Base-by-base conservation (phyloP, 352 stramenopile genomes). In the Discostella stelligera region DNA sequence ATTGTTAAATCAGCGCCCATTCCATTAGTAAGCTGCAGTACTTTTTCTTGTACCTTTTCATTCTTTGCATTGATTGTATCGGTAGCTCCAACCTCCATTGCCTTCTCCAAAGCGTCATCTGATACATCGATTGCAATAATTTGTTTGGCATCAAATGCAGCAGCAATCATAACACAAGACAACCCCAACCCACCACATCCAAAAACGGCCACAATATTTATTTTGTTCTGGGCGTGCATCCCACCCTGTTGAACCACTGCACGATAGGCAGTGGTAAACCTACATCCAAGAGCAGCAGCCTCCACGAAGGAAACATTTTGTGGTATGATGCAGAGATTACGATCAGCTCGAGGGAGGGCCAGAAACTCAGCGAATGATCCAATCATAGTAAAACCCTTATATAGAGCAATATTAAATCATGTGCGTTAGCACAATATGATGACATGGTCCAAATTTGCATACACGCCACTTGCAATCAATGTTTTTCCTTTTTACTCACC, bases 41-140 rank as follows among this genome's bases (percentile, higher is more conserved):
- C 72, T 64, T 66, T 44, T 14, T 81, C 16, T 66, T 68, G 72
- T 37, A 84, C 68, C 37, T 71, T 55, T 2, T 74, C 52, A 27
- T 71, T 82, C 60, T 56, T 77, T n/a, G 21, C 71, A 49, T 50
- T 64, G 2, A 85, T 61, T 21, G 54, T 66, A 70, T 87, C 60
- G 20, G 73, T 84, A 2, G 85, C 85, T 53, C 85, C 85, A 3
- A 89, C 54, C 39, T 82, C 58, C 44, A 69, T 66, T 14, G 85
- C 77, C 49, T 87, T 87, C 41, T 78, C 10, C 11, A 91, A 70
- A 62, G 82, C 82, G 30, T 71, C 13, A 18, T 72, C 18, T 9
- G 77, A 86, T 37, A 91, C 74, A 84, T 91, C 85, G 11, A 91
- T 61, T 30, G 85, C 82, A 66, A 91, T 80, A 48, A 91, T 89